phyloP scores from a whole-genome alignment of 2,329 filamentous ascomycete genomes.

The Aspergillus sojae region DNA sequence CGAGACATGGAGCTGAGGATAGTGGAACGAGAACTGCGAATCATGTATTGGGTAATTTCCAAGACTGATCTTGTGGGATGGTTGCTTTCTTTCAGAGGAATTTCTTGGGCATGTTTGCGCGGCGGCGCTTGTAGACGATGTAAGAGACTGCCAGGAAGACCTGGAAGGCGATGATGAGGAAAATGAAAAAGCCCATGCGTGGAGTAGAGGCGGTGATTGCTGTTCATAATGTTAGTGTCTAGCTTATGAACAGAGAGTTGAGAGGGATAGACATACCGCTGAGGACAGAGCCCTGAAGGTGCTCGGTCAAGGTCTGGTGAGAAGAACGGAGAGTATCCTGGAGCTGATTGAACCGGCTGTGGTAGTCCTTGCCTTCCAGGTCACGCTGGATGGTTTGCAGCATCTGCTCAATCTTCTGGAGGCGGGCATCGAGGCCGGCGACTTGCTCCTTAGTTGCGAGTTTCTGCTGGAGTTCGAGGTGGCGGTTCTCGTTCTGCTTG shows the following conservation, averaged over 20 bases:
- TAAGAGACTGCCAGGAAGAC: constrained; percentile 70
- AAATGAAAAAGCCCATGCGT: constrained; percentile 64
- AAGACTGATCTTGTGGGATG: neutral
- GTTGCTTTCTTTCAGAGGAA: constrained; percentile 64
- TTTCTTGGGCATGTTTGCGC: constrained; percentile 82
- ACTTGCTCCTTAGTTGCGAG: constrained; percentile 42
- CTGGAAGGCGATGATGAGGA: constrained; percentile 75
- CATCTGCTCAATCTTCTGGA: constrained; percentile 57
- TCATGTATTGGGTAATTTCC: neutral
- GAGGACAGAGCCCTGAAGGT: constrained; percentile 53
- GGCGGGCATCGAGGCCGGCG: constrained; percentile 46
- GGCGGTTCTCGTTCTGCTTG: constrained; percentile 55
- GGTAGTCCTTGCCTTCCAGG: constrained; percentile 60
- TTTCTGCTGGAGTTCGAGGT: constrained; percentile 53
- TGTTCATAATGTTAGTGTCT: constrained; percentile 24
- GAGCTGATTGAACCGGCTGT: constrained; percentile 55
- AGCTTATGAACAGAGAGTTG: neutral
- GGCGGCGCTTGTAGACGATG: constrained; percentile 76
- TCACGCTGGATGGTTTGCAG: constrained; percentile 56
- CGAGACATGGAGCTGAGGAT: neutral
- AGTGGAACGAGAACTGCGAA: neutral
- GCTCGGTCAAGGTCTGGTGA: constrained; percentile 55
- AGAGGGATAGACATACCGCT: constrained; percentile 47
- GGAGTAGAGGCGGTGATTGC: constrained; percentile 58
- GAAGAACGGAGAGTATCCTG: constrained; percentile 57